phyloP scores from a whole-genome alignment of 768 basidiomycete genomes.

The Nidula microcarpa region DNA sequence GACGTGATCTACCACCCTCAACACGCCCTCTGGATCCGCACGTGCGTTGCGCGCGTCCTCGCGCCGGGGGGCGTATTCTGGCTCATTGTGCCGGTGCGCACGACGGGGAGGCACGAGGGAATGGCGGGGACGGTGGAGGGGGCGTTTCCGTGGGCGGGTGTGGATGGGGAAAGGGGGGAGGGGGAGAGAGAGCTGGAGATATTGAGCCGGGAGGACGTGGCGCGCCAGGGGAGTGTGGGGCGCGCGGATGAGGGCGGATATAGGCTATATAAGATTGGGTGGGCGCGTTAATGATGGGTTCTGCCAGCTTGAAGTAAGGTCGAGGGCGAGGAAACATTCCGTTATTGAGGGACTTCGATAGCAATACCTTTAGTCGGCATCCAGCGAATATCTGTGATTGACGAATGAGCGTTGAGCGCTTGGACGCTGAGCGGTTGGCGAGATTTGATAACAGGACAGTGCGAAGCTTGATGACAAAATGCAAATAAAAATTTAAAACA shows the following conservation, averaged over 20 bases:
- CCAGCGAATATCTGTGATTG: too few relatives aligned
- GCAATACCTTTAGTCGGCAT: too few relatives aligned
- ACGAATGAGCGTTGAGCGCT: too few relatives aligned
- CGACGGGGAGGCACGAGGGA: conserved; percentile 59
- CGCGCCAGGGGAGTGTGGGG: conserved; percentile 52
- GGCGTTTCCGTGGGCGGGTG: conserved; percentile 35
- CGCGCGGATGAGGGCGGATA: conserved; percentile 72
- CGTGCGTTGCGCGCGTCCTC: conserved; percentile 54
- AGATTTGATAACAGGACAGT: too few relatives aligned
- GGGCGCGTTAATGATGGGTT: conserved; percentile 28
- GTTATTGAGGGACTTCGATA: too few relatives aligned
- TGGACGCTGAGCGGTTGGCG: too few relatives aligned
- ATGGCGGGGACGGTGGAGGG: conserved; percentile 53
- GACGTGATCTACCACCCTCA: conserved; percentile 75
- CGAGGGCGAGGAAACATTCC: too few relatives aligned
- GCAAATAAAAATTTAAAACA: too few relatives aligned
- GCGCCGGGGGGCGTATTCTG: conserved; percentile 55
- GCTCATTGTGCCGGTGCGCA: conserved; percentile 70
- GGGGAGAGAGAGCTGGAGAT: conserved; percentile 36
- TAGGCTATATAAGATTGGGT: conserved; percentile 68
- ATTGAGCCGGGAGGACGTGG: conserved; percentile 42
- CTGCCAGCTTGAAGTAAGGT: too few relatives aligned
- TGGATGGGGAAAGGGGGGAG: conserved; percentile 4
- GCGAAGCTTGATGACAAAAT: too few relatives aligned
- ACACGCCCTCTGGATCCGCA: conserved; percentile 68